Base-by-base conservation (phyloP, 2,329 filamentous ascomycete genomes). In the Clathrospora elynae region DNA sequence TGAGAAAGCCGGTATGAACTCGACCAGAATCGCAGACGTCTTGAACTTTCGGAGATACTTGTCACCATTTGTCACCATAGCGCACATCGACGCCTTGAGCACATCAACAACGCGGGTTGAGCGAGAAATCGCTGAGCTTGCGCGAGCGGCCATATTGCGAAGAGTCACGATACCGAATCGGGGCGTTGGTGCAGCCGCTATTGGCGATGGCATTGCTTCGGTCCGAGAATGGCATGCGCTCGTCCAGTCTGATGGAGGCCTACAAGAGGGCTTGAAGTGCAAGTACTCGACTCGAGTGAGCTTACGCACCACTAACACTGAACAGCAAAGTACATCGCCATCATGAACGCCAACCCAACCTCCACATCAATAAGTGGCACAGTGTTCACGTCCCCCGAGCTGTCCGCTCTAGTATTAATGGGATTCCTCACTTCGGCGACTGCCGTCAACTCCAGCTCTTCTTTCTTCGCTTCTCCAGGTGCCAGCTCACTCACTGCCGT, bases 191-290 rank as follows among this genome's bases (percentile, higher is more conserved):
- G 75, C 78, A n/a, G 61, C 69, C 9, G 77, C 78, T 11, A 75
- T 81, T 33, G 84, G 85, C 9, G 86, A 90, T 63, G 82, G 80
- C 1, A 70, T 90, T 8, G 78, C 87, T 10, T 73, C 84, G 52
- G 73, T 75, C 7, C 39, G 42, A 18, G 59, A 61, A 12, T 76
- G 87, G 59, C 77, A 82, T 53, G 57, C 39, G 6, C 57, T 66
- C 1, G 48, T 75, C 3, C 51, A 50, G 5, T 41, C 42, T 2
- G 55, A 66, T 43, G 28, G 44, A 1, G 51, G 35, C 6, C 33
- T 73, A 4, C 41, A 58, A 5, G 58, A 50, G 1, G 53, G 57
- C 1, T 24, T 65, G 10, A 57, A 62, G 24, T 24, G 77, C 87
- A 30, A 6, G 23, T 26, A n/a, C 11, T 19, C 6, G 9, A 33